Evolutionary conservation across 768 basidiomycete genomes (phyloP), one percentile per base, ranked within the genome.

Genomic region (Tylopilus rubrobrunneus): DNA sequence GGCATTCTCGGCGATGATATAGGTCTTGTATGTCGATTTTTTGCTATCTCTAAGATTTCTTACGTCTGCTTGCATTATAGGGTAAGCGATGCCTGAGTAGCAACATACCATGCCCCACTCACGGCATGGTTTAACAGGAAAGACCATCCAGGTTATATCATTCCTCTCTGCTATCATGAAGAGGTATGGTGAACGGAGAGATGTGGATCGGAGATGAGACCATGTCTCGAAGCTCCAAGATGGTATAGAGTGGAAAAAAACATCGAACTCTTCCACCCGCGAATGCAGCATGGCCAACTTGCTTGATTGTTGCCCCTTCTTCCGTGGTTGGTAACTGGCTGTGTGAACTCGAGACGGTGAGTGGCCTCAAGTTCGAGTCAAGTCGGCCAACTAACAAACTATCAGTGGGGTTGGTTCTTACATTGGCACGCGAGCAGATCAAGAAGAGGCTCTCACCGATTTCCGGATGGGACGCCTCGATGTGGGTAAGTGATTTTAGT

Each of bases 1-100:
- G 95, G 87, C 0, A 67, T 98, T 11, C 77, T 98, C 5, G 96
- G 96, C 6, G 96, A 98, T 66, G 96, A 98, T 64, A 98, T 98
- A 96, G 96, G 92, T 59, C 74, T 87, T 56, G 84, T 85, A 57
- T 25, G 69, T 69, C 28, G 5, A 8, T n/a, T 50, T 43, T 31
- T 15, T 42, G 21, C 12, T 5, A 2, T 7, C 41, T 9, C 34
- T 15, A 2, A 36, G 29, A 34, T 45, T 56, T 51, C 31, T 25
- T 39, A 44, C 19, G 1, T 29, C 9, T 10, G 17, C 19, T 42
- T 49, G 50, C 31, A 53, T 55, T 40, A 17, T 52, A 71, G 66
- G 70, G 68, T 67, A 52, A 56, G 64, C 62, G 21, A 8, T 19
- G 45, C 39, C 31, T 33, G 1, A 45, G 40, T 44, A 34, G 17